Percentiles rank a stretch among this genome's conserved stretches.
Conservation (phyloP, 208 protist genomes). For the Tetramitus jugosus region DNA sequence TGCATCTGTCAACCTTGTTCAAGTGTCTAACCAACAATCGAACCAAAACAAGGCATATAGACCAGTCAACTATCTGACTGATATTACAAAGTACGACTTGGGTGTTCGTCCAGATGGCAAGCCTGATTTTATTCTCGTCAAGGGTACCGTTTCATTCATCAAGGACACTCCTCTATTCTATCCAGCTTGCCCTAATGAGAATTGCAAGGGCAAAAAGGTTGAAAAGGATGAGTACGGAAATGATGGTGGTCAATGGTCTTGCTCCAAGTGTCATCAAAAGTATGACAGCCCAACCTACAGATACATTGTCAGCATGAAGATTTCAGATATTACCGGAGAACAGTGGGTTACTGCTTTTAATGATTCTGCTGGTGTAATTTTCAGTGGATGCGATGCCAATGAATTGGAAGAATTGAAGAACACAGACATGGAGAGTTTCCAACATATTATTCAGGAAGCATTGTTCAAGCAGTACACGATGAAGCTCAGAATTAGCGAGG, state of each 20-base stretch:
- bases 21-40: background rate
- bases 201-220: background rate
- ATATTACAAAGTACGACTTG: background rate
- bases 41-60: background rate
- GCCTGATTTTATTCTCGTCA: background rate
- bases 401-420: background rate
- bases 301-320: background rate
- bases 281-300: too few species aligned
- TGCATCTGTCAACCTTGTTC: background rate
- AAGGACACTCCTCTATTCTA: background rate
- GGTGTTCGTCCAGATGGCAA: background rate
- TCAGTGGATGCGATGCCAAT: background rate
- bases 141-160: background rate
- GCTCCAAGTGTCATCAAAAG: background rate
- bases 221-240: background rate
- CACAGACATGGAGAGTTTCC: background rate
- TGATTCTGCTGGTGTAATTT: background rate
- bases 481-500: too few species aligned
- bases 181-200: background rate
- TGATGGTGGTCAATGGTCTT: too few species aligned
- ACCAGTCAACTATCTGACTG: background rate
- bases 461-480: too few species aligned
- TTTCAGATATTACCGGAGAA: background rate
- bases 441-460: too few species aligned
- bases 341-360: background rate